Base-by-base conservation (phyloP, 768 basidiomycete species). In the Mycena sanguinolenta region DNA sequence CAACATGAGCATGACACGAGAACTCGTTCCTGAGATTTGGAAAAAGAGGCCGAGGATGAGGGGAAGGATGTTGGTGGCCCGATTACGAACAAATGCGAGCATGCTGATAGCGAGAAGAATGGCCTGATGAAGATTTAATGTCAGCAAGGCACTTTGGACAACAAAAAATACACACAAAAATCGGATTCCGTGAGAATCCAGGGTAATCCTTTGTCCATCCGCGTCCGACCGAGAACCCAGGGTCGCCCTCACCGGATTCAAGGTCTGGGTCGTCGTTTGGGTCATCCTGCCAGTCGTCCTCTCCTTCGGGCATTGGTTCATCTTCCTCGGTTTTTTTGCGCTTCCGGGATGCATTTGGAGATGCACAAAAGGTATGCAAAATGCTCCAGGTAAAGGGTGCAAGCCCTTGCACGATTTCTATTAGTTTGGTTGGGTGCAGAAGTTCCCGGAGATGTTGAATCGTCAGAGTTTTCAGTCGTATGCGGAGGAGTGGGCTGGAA, bases 1-100 rank as follows among this genome's bases (percentile, higher is more conserved):
- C 16, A 81, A 67, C 69, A 76, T 73, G 12, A 57, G 50, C 39
- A 81, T 69, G 4, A 79, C 75, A 38, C 36, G 36, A 38, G 36
- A 38, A 34, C 77, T 77, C 4, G 80, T 78, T 0, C 80, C 79
- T 2, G 60, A 70, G 32, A 79, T 77, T 53, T 77, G 74, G 74
- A 79, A 74, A 70, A 81, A 80, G 4, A 81, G 66, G 1, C 79
- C 79, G 36, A 79, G 59, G 6, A 78, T 53, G 2, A 81, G 68
- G 7, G 79, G 74, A 0, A 81, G 60, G 3, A 75, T 32, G 68
- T 81, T 81, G 4, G 79, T 78, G 10, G 74, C 75, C 17, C 70
- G 65, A 63, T 81, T 80, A 1, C 77, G 77, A 1, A 73, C 60
- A 38, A 38, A 38, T 6, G 36, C 36, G 14, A 38, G 36, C 36